Evolutionary conservation across 805 yeast genomes (phyloP).

Genomic region (Torulaspora indica): DNA sequence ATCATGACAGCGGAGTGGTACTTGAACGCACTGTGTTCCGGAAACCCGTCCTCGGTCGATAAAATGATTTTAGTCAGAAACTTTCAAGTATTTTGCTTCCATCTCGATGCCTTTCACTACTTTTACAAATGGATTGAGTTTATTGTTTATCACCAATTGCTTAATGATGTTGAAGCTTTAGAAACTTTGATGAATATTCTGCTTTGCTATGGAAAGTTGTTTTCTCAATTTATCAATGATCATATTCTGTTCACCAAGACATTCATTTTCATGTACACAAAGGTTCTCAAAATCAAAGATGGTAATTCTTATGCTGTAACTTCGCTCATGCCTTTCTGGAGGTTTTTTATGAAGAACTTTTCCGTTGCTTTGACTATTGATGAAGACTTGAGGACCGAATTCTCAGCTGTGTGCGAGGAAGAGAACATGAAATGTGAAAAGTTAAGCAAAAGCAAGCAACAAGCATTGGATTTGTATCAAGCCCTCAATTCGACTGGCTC

Average conservation of each 20-base stretch:
- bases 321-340: slow-evolving; percentile 34
- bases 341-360: slow-evolving; percentile 32
- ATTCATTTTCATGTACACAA: slow-evolving; percentile 28
- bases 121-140: slow-evolving; percentile 36
- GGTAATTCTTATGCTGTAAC: slow-evolving; percentile 22
- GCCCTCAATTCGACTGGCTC: slow-evolving; percentile 14
- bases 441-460: slow-evolving; percentile 19
- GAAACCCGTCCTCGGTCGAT: slow-evolving; percentile 23
- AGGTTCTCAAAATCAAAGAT: slow-evolving; percentile 25
- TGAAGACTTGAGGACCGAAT: slow-evolving; percentile 25
- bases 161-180: slow-evolving; percentile 28
- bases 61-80: slow-evolving; percentile 19
- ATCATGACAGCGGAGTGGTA: slow-evolving; percentile 48
- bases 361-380: slow-evolving; percentile 30
- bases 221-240: slow-evolving; percentile 38
- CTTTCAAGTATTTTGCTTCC: slow-evolving; percentile 24
- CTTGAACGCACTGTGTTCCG: slow-evolving; percentile 40
- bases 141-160: slow-evolving; percentile 32
- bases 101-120: slow-evolving; percentile 29
- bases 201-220: slow-evolving; percentile 30
- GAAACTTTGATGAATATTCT: slow-evolving; percentile 32
- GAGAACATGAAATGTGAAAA: slow-evolving; percentile 28
- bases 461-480: slow-evolving; percentile 14
- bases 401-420: slow-evolving; percentile 28
- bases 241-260: slow-evolving; percentile 36